phyloP scores from a whole-genome alignment of 2,329 filamentous ascomycete genomes.

The Xylaria multiplex region DNA sequence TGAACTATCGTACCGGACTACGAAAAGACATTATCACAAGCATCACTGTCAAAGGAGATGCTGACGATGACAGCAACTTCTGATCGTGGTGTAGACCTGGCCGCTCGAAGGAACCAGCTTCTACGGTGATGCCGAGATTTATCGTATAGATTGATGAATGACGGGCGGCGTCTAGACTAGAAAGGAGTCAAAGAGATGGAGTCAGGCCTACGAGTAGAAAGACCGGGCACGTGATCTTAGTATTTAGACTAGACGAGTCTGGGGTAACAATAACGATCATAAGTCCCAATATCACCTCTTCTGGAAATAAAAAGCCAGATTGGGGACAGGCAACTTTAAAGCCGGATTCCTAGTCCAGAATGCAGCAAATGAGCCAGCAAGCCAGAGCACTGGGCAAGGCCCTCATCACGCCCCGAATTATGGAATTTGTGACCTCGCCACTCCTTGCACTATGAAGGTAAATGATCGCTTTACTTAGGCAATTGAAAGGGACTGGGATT shows the following conservation, averaged over 20 bases:
- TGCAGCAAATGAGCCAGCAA: not conserved
- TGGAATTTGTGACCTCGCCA: constrained; percentile 4
- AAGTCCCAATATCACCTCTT: not conserved
- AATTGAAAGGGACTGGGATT: constrained; percentile 14
- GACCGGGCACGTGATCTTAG: not conserved
- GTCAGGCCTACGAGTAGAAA: not conserved
- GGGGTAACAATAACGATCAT: not conserved
- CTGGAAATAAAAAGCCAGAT: not conserved
- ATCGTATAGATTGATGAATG: not conserved
- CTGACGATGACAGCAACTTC: not conserved
- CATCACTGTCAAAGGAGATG: not conserved
- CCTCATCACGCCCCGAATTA: not conserved
- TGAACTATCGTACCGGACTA: not conserved
- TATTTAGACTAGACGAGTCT: not conserved
- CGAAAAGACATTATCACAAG: not conserved
- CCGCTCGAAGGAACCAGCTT: constrained; percentile 4
- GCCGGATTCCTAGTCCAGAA: not conserved
- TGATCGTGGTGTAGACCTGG: not conserved
- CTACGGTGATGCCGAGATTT: not conserved
- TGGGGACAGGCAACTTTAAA: not conserved
- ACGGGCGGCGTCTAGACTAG: not conserved
- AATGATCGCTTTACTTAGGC: constrained; percentile 19
- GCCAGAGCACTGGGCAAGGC: not conserved
- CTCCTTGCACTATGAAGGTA: not conserved
- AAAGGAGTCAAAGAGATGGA: constrained; percentile 5